phyloP scores from a whole-genome alignment of 306 rosid genomes.

The Astragalus glycyphyllos region DNA sequence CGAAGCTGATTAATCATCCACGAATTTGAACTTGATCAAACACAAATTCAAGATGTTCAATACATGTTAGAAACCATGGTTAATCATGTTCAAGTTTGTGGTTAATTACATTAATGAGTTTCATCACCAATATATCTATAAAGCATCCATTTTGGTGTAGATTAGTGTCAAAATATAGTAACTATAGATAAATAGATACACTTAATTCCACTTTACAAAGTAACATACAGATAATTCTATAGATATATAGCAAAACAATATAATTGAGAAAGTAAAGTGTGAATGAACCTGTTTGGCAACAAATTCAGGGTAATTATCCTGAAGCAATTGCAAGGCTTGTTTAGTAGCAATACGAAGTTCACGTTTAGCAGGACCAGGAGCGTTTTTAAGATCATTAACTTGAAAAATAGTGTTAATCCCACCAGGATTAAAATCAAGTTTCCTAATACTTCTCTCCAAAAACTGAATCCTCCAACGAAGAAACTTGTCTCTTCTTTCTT shows the following conservation, averaged over 20 bases:
- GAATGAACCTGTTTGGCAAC: slow-evolving; percentile 83
- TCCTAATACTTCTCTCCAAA: slow-evolving; percentile 82
- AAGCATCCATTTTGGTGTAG: too few species aligned
- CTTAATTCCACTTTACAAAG: neutral
- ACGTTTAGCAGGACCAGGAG: slow-evolving; percentile 79
- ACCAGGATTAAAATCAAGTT: slow-evolving; percentile 73
- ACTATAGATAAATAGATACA: too few species aligned
- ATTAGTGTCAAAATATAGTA: too few species aligned
- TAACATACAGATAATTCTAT: neutral
- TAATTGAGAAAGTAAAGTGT: neutral
- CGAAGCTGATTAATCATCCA: too few species aligned
- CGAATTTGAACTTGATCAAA: too few species aligned
- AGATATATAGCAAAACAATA: neutral
- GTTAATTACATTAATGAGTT: too few species aligned
- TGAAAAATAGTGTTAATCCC: slow-evolving; percentile 77
- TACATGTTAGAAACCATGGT: too few species aligned
- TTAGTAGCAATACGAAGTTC: slow-evolving; percentile 85
- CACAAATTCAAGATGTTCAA: too few species aligned
- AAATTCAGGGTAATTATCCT: slow-evolving; percentile 94
- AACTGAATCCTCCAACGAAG: slow-evolving; percentile 84
- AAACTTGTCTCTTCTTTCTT: slow-evolving; percentile 65
- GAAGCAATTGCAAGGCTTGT: slow-evolving; percentile 87
- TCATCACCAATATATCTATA: too few species aligned
- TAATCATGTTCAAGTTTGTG: too few species aligned
- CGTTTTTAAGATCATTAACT: slow-evolving; percentile 83